Percentiles rank a stretch among this genome's conserved stretches.
Evolutionary conservation across 805 yeast genomes (phyloP).

Genomic region (Tetrapisispora taiwanensis): DNA sequence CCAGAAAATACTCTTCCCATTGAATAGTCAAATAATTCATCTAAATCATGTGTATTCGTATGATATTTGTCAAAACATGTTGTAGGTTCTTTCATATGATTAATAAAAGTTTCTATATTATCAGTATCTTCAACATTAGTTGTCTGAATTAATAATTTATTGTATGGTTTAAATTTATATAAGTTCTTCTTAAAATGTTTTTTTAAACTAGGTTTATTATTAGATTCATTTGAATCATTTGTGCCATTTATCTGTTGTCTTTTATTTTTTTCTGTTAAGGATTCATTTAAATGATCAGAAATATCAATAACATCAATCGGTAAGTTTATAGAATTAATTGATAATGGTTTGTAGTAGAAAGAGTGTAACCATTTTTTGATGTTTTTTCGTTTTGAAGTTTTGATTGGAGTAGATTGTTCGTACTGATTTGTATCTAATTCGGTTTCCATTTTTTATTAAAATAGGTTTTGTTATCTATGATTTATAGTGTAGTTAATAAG

Average conservation of each 20-base stretch:
- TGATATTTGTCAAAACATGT: constrained; percentile 12
- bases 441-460: neutral
- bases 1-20: constrained; percentile 7
- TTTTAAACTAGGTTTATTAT: neutral
- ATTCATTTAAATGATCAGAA: neutral
- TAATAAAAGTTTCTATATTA: neutral
- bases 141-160: neutral
- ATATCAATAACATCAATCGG: neutral
- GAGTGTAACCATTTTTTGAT: constrained; percentile 2
- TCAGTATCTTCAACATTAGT: neutral
- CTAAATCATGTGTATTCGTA: constrained; percentile 11
- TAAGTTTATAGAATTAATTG: neutral
- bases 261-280: no score
- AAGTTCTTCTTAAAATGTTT: neutral
- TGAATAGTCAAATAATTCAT: constrained; percentile 12
- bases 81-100: neutral
- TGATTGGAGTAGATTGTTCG: neutral
- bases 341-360: neutral
- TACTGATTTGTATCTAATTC: neutral
- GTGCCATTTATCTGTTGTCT: neutral
- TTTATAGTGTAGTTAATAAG: neutral
- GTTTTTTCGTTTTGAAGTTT: neutral
- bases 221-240: neutral
- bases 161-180: neutral
- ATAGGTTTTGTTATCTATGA: neutral